Evolutionary conservation across 768 basidiomycete species (phyloP), one percentile per base, ranked within the genome.

Genomic region (Cantharellus cinnabarinus): DNA sequence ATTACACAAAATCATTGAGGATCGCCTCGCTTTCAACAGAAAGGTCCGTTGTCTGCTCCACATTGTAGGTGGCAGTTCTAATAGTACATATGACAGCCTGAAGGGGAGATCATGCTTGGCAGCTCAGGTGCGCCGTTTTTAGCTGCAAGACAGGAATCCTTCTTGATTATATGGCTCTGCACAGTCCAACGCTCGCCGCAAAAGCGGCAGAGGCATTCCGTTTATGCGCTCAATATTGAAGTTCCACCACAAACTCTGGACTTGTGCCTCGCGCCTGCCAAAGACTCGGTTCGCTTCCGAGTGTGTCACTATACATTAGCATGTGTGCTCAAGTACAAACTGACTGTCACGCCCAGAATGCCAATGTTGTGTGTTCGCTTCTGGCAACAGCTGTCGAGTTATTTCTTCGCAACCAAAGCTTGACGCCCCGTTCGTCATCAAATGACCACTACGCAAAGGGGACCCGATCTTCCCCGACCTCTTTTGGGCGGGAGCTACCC

Each of bases 171-270:
- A 10, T 10, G 38, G 1, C 52, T 58, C 42, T 59, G 86, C 85
- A 71, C 56, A 66, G 66, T 50, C 79, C 85, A 61, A 76, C 83
- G 41, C 85, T 48, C 89, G 41, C 85, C 89, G 40, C 79, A 83
- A 44, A 89, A 86, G 70, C 68, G 71, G 34, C 88, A 89, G 66
- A 81, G 80, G 68, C 79, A 79, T 67, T 81, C 90, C 3, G 79
- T 90, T 61, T 97, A 86, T 67, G 83, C 90, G 52, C 72, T 98
- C 53, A 81, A 87, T 66, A 66, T 98, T 60, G 74, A 71, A 4
- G 70, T 91, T 20, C 80, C 88, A 50, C 70, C 79, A 2, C 70
- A 72, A 35, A 72, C 80, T 37, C 72, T 95, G 4, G 89, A 95
- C 66, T 83, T 85, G 59, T 79, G 79, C 61, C 66, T 90, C 38